phyloP scores from a whole-genome alignment of 805 yeast genomes.

The Metschnikowia similis region DNA sequence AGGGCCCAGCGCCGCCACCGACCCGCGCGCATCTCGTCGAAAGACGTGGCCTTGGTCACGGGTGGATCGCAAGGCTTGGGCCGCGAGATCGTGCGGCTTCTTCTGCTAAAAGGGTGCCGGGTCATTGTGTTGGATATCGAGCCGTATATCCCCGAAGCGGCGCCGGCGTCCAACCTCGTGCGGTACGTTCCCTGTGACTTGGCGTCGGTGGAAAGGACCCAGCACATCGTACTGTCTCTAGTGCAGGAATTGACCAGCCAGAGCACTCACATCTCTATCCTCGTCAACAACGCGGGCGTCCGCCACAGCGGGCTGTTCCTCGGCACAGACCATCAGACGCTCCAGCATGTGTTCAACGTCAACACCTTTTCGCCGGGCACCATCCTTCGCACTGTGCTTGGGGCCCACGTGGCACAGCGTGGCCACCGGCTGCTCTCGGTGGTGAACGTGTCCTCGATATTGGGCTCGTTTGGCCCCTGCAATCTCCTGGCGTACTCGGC shows the following conservation, averaged over 20 bases:
- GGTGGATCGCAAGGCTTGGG: slow-evolving; percentile 57
- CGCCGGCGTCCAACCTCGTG: slow-evolving; percentile 15
- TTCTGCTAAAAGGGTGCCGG: slow-evolving; percentile 16
- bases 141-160: not conserved
- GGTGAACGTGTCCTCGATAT: slow-evolving; percentile 43
- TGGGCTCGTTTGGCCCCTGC: slow-evolving; percentile 48
- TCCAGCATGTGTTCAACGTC: slow-evolving; percentile 25
- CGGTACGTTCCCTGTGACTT: slow-evolving; percentile 24
- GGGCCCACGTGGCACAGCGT: slow-evolving; percentile 16
- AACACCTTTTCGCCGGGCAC: slow-evolving; percentile 31
- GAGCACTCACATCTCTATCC: slow-evolving; percentile 22
- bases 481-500: slow-evolving; percentile 47
- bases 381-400: slow-evolving; percentile 20
- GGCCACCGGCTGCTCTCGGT: slow-evolving; percentile 25
- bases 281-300: slow-evolving; percentile 49
- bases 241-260: slow-evolving; percentile 3
- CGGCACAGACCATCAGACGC: slow-evolving; percentile 18
- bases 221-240: slow-evolving; percentile 13
- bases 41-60: slow-evolving; percentile 36
- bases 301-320: slow-evolving; percentile 33
- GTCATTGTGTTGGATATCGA: slow-evolving; percentile 32
- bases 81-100: slow-evolving; percentile 26
- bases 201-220: slow-evolving; percentile 15
- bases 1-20: not conserved
- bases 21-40: not conserved